Percentiles rank a stretch among this genome's conserved stretches.
Evolutionary conservation across 1,284 basidiomycete species (phyloP).

Genomic region (Cerrena zonata): DNA sequence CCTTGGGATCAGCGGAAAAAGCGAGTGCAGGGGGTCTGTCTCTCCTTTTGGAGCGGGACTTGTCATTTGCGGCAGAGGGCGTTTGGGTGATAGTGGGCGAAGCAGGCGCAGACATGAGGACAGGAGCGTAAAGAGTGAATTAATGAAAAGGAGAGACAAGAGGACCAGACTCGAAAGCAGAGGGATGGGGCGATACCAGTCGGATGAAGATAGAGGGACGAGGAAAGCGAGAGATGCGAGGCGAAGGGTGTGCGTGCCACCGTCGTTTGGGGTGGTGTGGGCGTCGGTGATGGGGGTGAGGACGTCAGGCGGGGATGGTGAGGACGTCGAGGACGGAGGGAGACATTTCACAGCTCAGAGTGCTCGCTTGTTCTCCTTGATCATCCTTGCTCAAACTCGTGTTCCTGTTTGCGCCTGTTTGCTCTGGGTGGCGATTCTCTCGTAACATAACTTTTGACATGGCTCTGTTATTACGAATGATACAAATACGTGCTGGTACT

Average conservation of each 20-base stretch:
- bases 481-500: too few species aligned
- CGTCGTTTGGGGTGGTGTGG: background rate
- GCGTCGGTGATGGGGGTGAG: background rate
- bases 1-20: conserved; percentile 22
- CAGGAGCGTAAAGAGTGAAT: conserved; percentile 28
- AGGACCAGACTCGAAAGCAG: background rate
- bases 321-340: background rate
- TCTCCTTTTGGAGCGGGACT: conserved; percentile 28
- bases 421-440: conserved; percentile 9
- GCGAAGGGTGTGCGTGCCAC: background rate
- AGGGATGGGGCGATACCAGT: background rate
- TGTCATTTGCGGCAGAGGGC: conserved; percentile 21
- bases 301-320: background rate
- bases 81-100: conserved; percentile 25
- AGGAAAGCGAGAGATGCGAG: background rate
- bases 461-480: too few species aligned
- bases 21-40: conserved; percentile 35
- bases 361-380: too few species aligned
- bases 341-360: background rate
- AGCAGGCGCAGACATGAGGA: conserved; percentile 30
- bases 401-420: conserved; percentile 5
- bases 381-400: conserved; percentile 13
- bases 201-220: background rate
- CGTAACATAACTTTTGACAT: too few species aligned
- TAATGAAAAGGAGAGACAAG: conserved; percentile 28